Evolutionary conservation across 2,329 filamentous ascomycete genomes (phyloP), one percentile per base, ranked within the genome.

Genomic region (Lachnellula suecica): DNA sequence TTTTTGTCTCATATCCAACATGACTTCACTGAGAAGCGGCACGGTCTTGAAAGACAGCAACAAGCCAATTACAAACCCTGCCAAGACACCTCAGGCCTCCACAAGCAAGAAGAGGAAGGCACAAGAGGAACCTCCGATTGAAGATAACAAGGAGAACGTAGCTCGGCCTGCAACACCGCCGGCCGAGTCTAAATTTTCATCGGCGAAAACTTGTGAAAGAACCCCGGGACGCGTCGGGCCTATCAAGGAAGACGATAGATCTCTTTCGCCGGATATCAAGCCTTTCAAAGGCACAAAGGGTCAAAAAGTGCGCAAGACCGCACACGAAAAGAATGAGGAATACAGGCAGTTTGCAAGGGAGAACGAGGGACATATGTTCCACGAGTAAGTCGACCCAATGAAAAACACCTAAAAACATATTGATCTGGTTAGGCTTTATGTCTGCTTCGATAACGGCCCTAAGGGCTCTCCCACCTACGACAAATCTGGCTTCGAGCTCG

Each of bases 401-500:
- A 31, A 31, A 13, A 7, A 7, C 27, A 7, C 13, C 27, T 31
- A 31, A 7, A 31, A 8, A 13, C 27, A 13, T 31, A 31, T 13
- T 31, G 13, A 31, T 8, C 27, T 13, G 13, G 13, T 7, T 31
- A 31, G 27, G 7, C 43, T 73, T 76, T 0, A 74, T 83, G 24
- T 80, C 72, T 54, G 57, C 61, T 2, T 63, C 68, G 11, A 73
- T 70, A n/a, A 75, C 78, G 53, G 69, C 68, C 38, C 68, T 70
- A 7, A 70, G 83, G 55, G 58, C 24, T 56, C 58, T 4, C 55
- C 58, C 1, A 58, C 58, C 9, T 59, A 53, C 7, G 66, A 71
- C 4, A 58, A 67, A 1, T 64, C 84, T 10, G 65, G 73, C 10
- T 67, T 73, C 27, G 68, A 68, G 4, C 66, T 72, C 8, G 66